phyloP scores from a whole-genome alignment of 768 basidiomycete genomes.

The Mrakia gelida region DNA sequence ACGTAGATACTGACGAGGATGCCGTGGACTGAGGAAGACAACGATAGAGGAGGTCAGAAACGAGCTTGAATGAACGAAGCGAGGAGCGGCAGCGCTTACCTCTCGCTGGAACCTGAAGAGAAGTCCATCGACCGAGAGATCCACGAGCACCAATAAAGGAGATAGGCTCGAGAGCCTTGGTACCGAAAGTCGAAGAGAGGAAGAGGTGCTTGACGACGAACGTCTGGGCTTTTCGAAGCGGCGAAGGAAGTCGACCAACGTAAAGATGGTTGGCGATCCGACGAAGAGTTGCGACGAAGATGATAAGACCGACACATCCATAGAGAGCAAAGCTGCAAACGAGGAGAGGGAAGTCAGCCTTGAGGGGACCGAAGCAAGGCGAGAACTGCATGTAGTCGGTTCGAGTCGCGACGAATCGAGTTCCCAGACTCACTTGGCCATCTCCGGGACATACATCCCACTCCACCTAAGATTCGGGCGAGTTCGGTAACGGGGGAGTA shows the following conservation, averaged over 20 bases:
- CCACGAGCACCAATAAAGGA: constrained; percentile 16
- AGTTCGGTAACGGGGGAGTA: no score
- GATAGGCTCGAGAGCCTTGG: neutral
- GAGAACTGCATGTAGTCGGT: no score
- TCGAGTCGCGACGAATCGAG: no score
- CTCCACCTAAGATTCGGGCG: no score
- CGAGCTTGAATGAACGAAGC: neutral
- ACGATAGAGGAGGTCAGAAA: neutral
- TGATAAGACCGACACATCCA: neutral
- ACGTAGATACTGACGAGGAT: no score
- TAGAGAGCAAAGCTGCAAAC: neutral
- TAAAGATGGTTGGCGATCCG: neutral
- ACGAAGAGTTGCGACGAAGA: neutral
- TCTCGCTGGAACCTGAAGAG: constrained; percentile 16
- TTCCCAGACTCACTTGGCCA: no score
- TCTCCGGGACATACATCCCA: no score
- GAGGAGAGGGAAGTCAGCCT: neutral
- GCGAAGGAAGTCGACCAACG: neutral
- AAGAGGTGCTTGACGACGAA: constrained; percentile 19
- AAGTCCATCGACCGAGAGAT: constrained; percentile 7
- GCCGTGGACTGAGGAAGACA: neutral
- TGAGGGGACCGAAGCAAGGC: no score
- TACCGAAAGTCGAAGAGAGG: constrained; percentile 11
- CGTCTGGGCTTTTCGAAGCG: neutral
- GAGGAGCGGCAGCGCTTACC: neutral